A percentile compares a stretch with the other conserved stretches of the same genome.
These are phyloP conservation scores for Dichotomocladium elegans DNA, from an alignment of 371 early-diverging fungal species.

Conservation along the genomic window DNA sequence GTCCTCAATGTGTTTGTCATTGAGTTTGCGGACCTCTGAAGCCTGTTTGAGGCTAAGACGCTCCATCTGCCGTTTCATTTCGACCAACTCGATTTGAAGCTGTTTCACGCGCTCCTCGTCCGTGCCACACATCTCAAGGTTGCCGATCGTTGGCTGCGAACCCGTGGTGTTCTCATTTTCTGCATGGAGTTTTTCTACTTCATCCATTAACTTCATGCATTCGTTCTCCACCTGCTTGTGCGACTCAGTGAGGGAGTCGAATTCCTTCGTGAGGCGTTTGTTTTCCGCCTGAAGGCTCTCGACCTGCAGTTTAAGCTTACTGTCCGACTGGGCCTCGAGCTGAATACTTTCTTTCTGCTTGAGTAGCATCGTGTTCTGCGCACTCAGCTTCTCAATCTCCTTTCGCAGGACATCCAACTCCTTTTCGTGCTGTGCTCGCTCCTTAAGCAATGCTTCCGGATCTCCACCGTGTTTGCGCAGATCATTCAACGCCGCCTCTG, in stretches of 20 bases:
- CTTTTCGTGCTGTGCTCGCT: conserved; percentile 23
- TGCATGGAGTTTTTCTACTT: conserved; percentile 65
- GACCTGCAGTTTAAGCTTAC: conserved; percentile 20
- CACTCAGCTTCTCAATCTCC: conserved; percentile 32
- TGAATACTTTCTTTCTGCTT: conserved; percentile 50
- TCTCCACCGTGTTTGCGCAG: conserved; percentile 18
- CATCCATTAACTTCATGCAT: conserved; percentile 72
- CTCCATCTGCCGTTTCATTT: conserved; percentile 53
- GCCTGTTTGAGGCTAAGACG: conserved; percentile 41
- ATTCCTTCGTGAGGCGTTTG: conserved; percentile 46
- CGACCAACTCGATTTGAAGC: conserved; percentile 34
- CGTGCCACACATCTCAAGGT: conserved; percentile 19
- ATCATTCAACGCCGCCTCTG: conserved; percentile 18
- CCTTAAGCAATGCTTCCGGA: conserved; percentile 20
- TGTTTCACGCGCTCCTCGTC: conserved; percentile 20
- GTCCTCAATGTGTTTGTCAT: conserved; percentile 48
- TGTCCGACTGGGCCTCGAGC: conserved; percentile 28
- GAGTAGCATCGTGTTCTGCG: conserved; percentile 34
- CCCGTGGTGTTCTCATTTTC: conserved; percentile 44
- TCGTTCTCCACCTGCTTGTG: conserved; percentile 68
- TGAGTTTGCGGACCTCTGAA: conserved; percentile 52
- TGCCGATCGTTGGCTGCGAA: conserved; percentile 18
- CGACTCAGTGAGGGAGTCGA: conserved; percentile 53
- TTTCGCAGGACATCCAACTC: conserved; percentile 29
- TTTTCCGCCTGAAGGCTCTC: conserved; percentile 46